Evolutionary conservation across 2,329 filamentous ascomycete genomes (phyloP), one percentile per base, ranked within the genome.

Genomic region (Aspergillus pseudoviridinutans): DNA sequence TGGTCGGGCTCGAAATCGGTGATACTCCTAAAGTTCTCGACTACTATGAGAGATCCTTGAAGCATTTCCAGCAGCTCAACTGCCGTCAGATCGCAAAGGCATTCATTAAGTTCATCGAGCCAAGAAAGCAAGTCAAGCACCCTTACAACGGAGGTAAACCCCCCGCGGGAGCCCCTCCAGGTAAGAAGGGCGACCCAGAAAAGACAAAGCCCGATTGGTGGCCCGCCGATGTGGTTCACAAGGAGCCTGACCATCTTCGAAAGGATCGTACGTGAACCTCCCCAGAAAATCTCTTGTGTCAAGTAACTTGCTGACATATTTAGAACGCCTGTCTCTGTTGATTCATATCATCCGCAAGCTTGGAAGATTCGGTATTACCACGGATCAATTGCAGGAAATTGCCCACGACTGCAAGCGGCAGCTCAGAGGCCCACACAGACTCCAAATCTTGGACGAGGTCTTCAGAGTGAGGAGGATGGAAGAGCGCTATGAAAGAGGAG

Each of bases 111-210:
- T 68, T 73, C 4, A 78, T 79, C 27, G 76, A 80, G 50, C 78
- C 78, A 3, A 72, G 74, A 35, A 81, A 80, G 65, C 78, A 80
- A 64, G 76, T 76, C 2, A 76, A 74, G 50, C 75, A 78, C 61
- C 79, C 78, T 2, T 80, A 80, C 62, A 80, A 80, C 62, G 78
- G 78, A 10, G 73, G 75, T n/a, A 70, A 69, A 58, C 66, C 71
- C 10, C 65, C 66, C 46, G 62, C 62, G 50, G 70, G 68, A 49
- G 71, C 72, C 27, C 68, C 72, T 1, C 71, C 72, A 1, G 74
- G 72, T 41, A 68, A 75, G 32, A 71, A 68, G 4, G 70, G 71
- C 1, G 76, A 80, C 57, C 72, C 75, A 4, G 74, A 78, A 55
- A 71, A 71, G 58, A 80, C 77, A 12, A 78, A 76, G 61, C 78